Percentiles rank a stretch among this genome's conserved stretches.
phyloP scores from a whole-genome alignment of 495 filamentous ascomycete genomes.

The Penicillium ucsense region DNA sequence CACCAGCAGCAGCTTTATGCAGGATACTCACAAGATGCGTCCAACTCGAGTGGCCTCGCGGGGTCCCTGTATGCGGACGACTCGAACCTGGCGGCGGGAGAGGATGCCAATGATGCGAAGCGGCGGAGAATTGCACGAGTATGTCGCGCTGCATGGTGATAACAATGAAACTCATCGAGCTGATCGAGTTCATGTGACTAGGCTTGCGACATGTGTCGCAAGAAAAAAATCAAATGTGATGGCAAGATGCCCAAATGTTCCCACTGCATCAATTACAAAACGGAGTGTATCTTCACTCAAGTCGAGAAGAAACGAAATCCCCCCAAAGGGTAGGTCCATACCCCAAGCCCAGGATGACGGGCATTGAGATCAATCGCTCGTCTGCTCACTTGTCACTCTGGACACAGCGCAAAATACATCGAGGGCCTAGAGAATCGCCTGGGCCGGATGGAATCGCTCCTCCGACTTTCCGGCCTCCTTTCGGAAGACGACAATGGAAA shows the following conservation, averaged over 20 bases:
- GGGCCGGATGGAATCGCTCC: conserved; percentile 82
- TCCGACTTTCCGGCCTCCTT: conserved; percentile 81
- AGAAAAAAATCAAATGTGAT: conserved; percentile 99
- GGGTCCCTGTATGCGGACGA: conserved; percentile 55
- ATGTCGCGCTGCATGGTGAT: conserved; percentile 10
- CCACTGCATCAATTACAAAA: conserved; percentile 97
- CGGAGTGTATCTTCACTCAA: conserved; percentile 93
- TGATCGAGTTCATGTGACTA: conserved; percentile 19
- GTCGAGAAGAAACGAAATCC: conserved; percentile 98
- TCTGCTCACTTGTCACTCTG: too few relatives aligned
- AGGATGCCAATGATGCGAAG: conserved; percentile 70
- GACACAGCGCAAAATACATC: conserved; percentile 83
- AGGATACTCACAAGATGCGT: conserved; percentile 49
- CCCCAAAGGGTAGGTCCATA: conserved; percentile 71
- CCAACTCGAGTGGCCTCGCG: conserved; percentile 47
- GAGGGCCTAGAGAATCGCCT: conserved; percentile 93
- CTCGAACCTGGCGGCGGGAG: conserved; percentile 36
- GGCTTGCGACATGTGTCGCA: conserved; percentile 98
- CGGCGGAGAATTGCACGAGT: conserved; percentile 87
- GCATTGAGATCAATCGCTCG: too few relatives aligned
- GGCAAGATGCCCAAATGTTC: conserved; percentile 91
- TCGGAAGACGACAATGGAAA: conserved; percentile 77
- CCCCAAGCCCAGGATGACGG: too few relatives aligned
- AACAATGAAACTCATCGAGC: neutral
- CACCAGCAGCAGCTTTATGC: conserved; percentile 67